These are phyloP conservation scores for Solanum gracilifrons DNA, from an alignment of 257 asterid genomes.

Conservation along the genomic window DNA sequence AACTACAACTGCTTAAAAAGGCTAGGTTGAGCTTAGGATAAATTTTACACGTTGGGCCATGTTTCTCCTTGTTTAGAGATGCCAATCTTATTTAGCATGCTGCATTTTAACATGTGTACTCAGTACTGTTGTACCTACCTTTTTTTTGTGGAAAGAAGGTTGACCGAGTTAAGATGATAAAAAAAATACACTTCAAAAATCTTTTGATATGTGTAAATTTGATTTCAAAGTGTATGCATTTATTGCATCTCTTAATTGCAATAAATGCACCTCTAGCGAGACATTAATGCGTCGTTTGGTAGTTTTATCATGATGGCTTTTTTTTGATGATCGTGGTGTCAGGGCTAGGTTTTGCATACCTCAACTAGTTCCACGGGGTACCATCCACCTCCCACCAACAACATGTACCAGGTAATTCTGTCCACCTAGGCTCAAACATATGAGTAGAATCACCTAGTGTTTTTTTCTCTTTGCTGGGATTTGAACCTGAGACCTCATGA, in stretches of 20 bases:
- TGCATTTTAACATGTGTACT: not conserved
- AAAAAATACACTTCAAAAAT: not conserved
- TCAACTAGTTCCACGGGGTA: not conserved
- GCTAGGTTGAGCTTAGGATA: not conserved
- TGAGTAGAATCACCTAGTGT: not conserved
- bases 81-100: not conserved
- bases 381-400: not conserved
- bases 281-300: not conserved
- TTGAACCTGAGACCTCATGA: not conserved
- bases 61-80: not conserved
- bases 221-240: not conserved
- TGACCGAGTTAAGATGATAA: not conserved
- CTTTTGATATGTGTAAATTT: not conserved
- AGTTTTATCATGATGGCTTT: not conserved
- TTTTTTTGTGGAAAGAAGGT: not conserved
- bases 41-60: not conserved
- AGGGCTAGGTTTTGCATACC: not conserved
- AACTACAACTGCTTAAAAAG: slow-evolving; percentile 3
- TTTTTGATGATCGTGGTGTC: not conserved
- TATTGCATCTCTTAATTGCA: not conserved
- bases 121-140: not conserved
- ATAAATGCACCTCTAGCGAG: not conserved
- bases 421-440: not conserved
- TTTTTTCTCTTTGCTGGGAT: not conserved
- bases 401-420: no score